These are phyloP conservation scores for Phlebiopsis flavidoalba DNA, from an alignment of 768 basidiomycete genomes.

Conservation along the genomic window DNA sequence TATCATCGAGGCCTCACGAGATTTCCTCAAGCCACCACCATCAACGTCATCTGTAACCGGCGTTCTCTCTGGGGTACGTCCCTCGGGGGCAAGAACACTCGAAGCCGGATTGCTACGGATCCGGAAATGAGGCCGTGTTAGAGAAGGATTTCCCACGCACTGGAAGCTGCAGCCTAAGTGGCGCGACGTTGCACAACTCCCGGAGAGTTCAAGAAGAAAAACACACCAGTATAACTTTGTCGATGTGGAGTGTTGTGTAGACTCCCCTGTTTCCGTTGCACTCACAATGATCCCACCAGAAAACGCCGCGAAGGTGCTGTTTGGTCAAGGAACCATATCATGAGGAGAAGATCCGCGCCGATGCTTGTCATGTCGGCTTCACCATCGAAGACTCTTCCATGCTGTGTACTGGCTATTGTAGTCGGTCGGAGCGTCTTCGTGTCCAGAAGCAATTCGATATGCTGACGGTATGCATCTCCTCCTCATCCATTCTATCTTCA, in stretches of 20 bases:
- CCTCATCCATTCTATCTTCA: background rate
- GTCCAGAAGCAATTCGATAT: slow-evolving; percentile 14
- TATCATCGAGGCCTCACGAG: background rate
- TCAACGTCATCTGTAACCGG: background rate
- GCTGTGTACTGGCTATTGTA: slow-evolving; percentile 27
- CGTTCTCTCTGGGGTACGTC: background rate
- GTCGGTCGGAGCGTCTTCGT: slow-evolving; percentile 19
- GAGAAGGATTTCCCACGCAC: background rate
- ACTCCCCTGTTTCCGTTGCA: too few species aligned
- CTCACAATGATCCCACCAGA: background rate
- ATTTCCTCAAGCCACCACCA: background rate
- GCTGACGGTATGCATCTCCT: background rate
- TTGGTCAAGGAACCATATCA: slow-evolving; percentile 22
- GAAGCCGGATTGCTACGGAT: background rate
- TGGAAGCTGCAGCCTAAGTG: background rate
- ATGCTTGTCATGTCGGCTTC: slow-evolving; percentile 23
- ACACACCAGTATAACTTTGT: background rate
- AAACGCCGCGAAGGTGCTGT: slow-evolving; percentile 20
- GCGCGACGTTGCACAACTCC: background rate
- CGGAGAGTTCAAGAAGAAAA: background rate
- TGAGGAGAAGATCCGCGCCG: slow-evolving; percentile 24
- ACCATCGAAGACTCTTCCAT: slow-evolving; percentile 21
- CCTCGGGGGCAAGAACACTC: background rate
- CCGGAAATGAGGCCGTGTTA: background rate
- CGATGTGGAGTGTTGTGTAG: background rate